Evolutionary conservation across 164 flowering plant species (phyloP), one percentile per base, ranked within the genome.

Genomic region (Brasenia schreberi): DNA sequence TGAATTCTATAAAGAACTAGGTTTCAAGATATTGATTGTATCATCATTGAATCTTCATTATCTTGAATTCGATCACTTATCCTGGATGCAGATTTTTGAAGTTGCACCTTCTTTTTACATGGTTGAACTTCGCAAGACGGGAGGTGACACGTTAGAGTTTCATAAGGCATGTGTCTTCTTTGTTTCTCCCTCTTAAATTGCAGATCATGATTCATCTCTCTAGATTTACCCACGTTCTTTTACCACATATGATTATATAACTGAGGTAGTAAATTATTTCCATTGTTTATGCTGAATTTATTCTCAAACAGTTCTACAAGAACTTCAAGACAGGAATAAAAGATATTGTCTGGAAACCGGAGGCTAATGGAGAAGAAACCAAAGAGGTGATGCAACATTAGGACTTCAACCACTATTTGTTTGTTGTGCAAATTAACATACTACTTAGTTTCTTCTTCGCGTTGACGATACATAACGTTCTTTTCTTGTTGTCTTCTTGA

Each of bases 71-170:
- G 27, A 23, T 23, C 27, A 2, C 18, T 44, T 17, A 12, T 69
- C 45, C 7, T 59, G 53, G 53, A 12, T 45, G 53, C 14, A 69
- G 72, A 67, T 69, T 23, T 69, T 69, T 1, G 68, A 69, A 65
- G 64, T 69, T 59, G 64, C 67, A 4, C 72, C 72, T 5, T 64
- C 44, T 16, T 42, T 69, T 7, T 69, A 63, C n/a, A 67, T 69
- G 27, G 60, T 69, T 1, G 72, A 69, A 69, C 64, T 69, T 56
- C 64, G 65, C 64, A 64, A 65, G 59, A 67, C 67, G 59, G 64
- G 67, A 60, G 72, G 72, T 3, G 67, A 64, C 7, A 45, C 64
- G 27, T 44, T 59, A 12, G 67, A 69, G 58, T 69, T 64, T 19
- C 59, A 69, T 19, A 58, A 42, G 62, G 72, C 64, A 65, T 18